Evolutionary conservation across 495 filamentous ascomycete genomes (phyloP), one percentile per base, ranked within the genome.

Genomic region (Neurospora sp.): DNA sequence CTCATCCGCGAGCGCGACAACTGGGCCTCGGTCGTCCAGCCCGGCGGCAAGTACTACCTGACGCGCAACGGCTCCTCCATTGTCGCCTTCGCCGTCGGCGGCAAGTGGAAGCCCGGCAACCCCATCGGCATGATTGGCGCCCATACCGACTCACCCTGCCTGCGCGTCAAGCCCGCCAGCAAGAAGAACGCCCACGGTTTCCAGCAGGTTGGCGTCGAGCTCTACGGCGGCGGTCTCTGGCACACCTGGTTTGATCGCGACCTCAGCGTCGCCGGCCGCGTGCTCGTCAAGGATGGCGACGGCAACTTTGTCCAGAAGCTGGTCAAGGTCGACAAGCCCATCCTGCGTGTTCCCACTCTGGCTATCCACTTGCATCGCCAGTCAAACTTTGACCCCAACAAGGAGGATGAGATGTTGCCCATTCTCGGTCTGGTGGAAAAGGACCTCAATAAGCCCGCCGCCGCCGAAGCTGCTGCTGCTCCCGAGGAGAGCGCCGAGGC

Each of bases 211-310:
- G 96, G 94, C 70, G 94, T 97, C 69, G 96, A 99, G 85, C 94
- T 93, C 12, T 99, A 99, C 79, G 96, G 96, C 74, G 94, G 94
- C 46, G 96, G 96, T 40, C 85, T 90, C 70, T 92, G 89, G 89
- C 90, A 92, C 79, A 91, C 88, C 46, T 93, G 95, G 96, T 98
- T 98, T 77, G 96, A 99, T 82, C 90, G 96, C 71, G 96, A 99
- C 84, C 85, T 99, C 40, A 92, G 92, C 74, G 89, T 98, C 71
- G 96, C 96, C 59, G 96, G 96, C 40, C 89, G 96, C 70, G 94
- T 90, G 10, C 91, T 98, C 86, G 89, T 94, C 69, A 92, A 90
- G 74, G 87, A 88, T 66, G 85, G 84, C 27, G 86, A 93, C 54
- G 95, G 93, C 42, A 89, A 87, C 69, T 92, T 94, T 75, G 86